These are phyloP conservation scores for Trametes versicolor DNA, from an alignment of 1,284 basidiomycete genomes.

Conservation along the genomic window DNA sequence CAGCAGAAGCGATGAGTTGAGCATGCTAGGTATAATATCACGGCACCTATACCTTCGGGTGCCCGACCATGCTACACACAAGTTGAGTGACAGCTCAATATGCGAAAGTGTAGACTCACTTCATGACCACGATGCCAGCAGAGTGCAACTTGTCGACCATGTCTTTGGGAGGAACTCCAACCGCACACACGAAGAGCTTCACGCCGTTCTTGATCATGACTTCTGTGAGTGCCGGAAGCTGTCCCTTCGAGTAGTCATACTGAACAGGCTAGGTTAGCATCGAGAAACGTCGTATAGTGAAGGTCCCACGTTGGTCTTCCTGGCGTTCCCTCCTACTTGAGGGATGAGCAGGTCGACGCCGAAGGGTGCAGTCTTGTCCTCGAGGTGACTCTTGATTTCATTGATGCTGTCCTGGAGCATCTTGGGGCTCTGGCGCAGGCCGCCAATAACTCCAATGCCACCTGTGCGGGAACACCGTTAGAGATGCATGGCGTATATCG, in stretches of 20 bases:
- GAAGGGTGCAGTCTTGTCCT: constrained; percentile 82
- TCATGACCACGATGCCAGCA: constrained; percentile 86
- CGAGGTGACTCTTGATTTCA: constrained; percentile 75
- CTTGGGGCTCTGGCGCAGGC: constrained; percentile 76
- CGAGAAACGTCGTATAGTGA: neutral
- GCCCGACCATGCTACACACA: constrained; percentile 80
- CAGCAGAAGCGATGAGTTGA: neutral
- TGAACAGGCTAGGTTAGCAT: constrained; percentile 37
- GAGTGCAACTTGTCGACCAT: constrained; percentile 85
- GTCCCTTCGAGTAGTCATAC: constrained; percentile 83
- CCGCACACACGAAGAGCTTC: constrained; percentile 84
- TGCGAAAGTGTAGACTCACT: constrained; percentile 52
- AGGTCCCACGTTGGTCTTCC: constrained; percentile 78
- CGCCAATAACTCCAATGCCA: constrained; percentile 88
- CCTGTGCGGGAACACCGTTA: constrained; percentile 46
- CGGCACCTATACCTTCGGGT: constrained; percentile 66
- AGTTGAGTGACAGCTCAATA: neutral
- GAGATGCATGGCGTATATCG: neutral
- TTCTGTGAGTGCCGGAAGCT: constrained; percentile 78
- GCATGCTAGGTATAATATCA: neutral
- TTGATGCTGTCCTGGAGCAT: constrained; percentile 69
- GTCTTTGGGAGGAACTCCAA: constrained; percentile 86
- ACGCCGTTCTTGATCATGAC: constrained; percentile 83
- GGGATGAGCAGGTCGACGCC: constrained; percentile 86
- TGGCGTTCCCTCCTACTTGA: constrained; percentile 79